Evolutionary conservation across 345 rosid species (phyloP), one percentile per base, ranked within the genome.

Genomic region (Melaleuca quinquenervia): DNA sequence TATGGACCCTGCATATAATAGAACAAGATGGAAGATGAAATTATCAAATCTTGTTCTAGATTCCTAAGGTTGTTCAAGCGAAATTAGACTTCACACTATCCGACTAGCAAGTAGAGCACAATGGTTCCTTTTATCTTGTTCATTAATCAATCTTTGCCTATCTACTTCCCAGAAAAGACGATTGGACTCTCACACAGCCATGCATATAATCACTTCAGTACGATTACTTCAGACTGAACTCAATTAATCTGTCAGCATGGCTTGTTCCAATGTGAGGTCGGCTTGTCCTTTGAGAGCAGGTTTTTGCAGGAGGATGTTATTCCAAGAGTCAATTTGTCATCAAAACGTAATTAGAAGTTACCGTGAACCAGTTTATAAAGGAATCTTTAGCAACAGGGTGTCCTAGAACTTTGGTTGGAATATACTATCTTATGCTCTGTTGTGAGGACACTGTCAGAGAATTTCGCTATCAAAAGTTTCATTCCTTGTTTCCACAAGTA

Each of bases 231-330:
- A 50, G 1, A 13, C 14, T 51, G 52, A 13, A 51, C 18, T 6
- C 10, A 60, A 27, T n/a, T 58, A n/a, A 2, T n/a, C 12, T 12
- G 70, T n/a, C 32, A 3, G 2, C 12, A 0, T n/a, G 70, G 70
- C n/a, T 58, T 15, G 1, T 58, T n/a, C 12, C 8, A 0, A 60
- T 27, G 41, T 60, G 21, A 16, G 7, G 74, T 60, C 27, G 20
- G 20, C 5, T 27, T 5, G 5, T 2, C 14, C 16, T 27, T 6
- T 14, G 20, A 16, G 27, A 32, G 14, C 20, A 27, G 74, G 41
- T 27, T 27, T 60, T 6, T 16, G 27, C 13, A 3, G 21, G 74
- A 60, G 6, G 41, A 60, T 27, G 41, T 0, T 60, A 27, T 27
- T 14, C 27, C 74, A 11, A 56, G 5, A 60, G 36, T 27, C 41